Conservation (phyloP, 495 filamentous ascomycete genomes). For the Podospora tetraspora region DNA sequence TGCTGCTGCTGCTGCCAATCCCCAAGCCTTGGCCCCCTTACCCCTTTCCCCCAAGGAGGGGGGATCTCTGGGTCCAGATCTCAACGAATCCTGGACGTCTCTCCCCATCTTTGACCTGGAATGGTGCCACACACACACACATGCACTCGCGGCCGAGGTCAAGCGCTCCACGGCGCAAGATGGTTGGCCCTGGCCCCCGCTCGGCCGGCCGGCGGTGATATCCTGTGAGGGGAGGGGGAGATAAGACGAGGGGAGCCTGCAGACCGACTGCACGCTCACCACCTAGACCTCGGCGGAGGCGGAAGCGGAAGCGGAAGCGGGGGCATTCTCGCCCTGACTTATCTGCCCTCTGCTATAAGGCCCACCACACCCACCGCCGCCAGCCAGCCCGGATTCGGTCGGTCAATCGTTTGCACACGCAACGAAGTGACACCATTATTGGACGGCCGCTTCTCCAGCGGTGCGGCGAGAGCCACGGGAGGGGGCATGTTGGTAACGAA, state of each 20-base stretch:
- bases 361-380: constrained; percentile 9
- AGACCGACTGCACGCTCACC: background rate
- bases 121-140: background rate
- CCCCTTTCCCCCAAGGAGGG: background rate
- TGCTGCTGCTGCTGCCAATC: background rate
- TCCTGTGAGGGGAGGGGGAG: background rate
- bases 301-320: background rate
- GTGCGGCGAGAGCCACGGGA: constrained; percentile 20
- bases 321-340: background rate
- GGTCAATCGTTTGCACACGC: constrained; percentile 14
- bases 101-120: background rate
- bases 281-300: background rate
- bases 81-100: background rate
- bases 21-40: background rate
- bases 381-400: constrained; percentile 11
- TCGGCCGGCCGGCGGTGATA: background rate
- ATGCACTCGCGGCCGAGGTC: background rate
- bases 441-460: constrained; percentile 22
- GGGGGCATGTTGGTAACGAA: constrained; percentile 27
- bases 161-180: background rate
- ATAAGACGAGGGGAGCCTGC: background rate
- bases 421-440: constrained; percentile 16
- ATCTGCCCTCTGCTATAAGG: constrained; percentile 10
- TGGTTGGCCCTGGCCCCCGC: background rate
- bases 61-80: background rate